phyloP scores from a whole-genome alignment of 2,329 filamentous ascomycete genomes.

The Penicillium sp. region DNA sequence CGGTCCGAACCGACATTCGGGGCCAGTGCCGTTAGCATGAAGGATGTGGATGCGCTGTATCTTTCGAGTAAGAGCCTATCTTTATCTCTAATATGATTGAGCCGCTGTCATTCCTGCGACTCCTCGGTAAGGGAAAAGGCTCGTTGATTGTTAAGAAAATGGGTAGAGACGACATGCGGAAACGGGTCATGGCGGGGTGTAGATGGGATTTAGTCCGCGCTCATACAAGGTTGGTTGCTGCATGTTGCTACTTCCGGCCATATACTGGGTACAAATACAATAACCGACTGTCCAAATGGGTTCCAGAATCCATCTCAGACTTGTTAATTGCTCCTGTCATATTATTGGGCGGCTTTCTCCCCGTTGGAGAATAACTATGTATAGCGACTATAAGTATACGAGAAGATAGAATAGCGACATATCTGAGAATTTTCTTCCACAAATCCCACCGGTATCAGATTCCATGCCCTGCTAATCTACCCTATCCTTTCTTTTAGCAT shows the following conservation, averaged over 20 bases:
- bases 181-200: background rate
- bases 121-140: too few relatives aligned
- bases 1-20: slow-evolving; percentile 1
- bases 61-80: too few relatives aligned
- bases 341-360: background rate
- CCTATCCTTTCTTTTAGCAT: background rate
- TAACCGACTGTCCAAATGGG: background rate
- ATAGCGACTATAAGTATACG: background rate
- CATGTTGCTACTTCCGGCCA: background rate
- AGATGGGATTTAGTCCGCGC: background rate
- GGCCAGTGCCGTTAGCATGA: background rate
- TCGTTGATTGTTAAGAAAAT: too few relatives aligned
- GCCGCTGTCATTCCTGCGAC: too few relatives aligned
- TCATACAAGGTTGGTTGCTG: background rate
- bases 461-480: background rate
- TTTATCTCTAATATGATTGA: too few relatives aligned
- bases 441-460: background rate
- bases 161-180: background rate
- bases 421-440: background rate
- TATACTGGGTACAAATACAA: background rate
- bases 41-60: too few relatives aligned
- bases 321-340: background rate
- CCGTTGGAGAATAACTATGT: background rate
- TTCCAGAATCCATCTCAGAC: background rate
- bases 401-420: background rate